phyloP scores from a whole-genome alignment of 768 basidiomycete species.

The Megacollybia marginata region DNA sequence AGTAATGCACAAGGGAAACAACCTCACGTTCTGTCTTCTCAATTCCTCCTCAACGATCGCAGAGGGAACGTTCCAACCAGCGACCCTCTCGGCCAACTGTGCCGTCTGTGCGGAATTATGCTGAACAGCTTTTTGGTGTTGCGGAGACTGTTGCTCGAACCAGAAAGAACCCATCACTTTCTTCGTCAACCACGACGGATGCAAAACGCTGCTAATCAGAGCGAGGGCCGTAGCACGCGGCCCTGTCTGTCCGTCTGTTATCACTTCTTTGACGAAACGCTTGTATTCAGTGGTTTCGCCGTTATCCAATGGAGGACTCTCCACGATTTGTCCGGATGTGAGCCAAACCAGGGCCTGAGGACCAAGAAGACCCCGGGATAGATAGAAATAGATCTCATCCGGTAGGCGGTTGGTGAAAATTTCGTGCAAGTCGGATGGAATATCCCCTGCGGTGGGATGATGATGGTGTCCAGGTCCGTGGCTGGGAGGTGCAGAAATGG shows the following conservation, averaged over 20 bases:
- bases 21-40: conserved; percentile 88
- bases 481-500: conserved; percentile 43
- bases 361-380: conserved; percentile 84
- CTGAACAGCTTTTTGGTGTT: conserved; percentile 50
- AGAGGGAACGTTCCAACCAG: conserved; percentile 86
- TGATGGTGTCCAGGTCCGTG: conserved; percentile 53
- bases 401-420: conserved; percentile 93
- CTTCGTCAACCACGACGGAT: conserved; percentile 74
- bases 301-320: conserved; percentile 86
- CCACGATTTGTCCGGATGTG: conserved; percentile 76
- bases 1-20: conserved; percentile 6
- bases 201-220: conserved; percentile 71
- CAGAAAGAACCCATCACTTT: conserved; percentile 71
- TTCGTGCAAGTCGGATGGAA: conserved; percentile 87
- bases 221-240: conserved; percentile 90
- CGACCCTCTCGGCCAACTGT: conserved; percentile 81
- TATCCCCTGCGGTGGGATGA: conserved; percentile 77
- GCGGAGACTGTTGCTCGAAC: conserved; percentile 57
- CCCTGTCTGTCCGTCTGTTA: conserved; percentile 91
- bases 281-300: conserved; percentile 94
- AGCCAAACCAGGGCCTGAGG: conserved; percentile 95
- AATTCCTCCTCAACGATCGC: conserved; percentile 87
- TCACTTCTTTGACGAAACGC: conserved; percentile 91
- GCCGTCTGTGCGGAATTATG: conserved; percentile 77
- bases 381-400: conserved; percentile 94